Evolutionary conservation across 2,329 filamentous ascomycete species (phyloP).

Genomic region (Cercospora berteroae): DNA sequence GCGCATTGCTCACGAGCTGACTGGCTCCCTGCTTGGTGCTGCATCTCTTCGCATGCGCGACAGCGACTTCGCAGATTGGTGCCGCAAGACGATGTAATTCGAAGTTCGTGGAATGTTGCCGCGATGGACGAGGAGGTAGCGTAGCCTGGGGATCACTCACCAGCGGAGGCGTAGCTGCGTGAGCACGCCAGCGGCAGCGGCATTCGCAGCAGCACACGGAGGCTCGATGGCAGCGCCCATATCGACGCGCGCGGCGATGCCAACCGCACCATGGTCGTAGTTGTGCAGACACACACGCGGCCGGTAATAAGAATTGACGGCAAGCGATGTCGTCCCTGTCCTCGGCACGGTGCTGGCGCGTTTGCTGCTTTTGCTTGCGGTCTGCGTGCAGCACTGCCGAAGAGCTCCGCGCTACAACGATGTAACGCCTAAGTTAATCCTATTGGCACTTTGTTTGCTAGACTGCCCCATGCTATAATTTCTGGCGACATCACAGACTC

Average conservation of each 20-base stretch:
- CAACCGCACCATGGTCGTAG: slow-evolving; percentile 18
- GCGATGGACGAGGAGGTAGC: background rate
- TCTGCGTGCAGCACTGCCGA: background rate
- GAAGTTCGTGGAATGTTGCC: background rate
- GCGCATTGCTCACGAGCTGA: background rate
- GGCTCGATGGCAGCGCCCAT: slow-evolving; percentile 23
- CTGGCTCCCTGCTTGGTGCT: background rate
- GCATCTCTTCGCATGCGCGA: background rate
- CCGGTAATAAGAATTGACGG: background rate
- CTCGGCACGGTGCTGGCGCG: background rate
- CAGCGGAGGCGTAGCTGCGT: slow-evolving; percentile 24
- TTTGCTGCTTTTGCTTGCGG: background rate
- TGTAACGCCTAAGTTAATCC: background rate
- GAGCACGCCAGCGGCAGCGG: slow-evolving; percentile 14
- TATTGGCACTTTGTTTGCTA: background rate
- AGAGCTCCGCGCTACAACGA: background rate
- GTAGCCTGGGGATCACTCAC: slow-evolving; percentile 17
- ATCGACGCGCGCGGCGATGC: slow-evolving; percentile 17
- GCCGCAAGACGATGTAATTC: background rate
- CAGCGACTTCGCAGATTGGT: background rate
- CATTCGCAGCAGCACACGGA: slow-evolving; percentile 26
- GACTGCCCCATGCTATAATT: background rate
- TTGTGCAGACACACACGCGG: background rate
- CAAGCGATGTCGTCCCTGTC: background rate
- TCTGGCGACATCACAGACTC: background rate